Evolutionary conservation across 2,329 filamentous ascomycete genomes (phyloP).

Genomic region (Monilinia polystroma): DNA sequence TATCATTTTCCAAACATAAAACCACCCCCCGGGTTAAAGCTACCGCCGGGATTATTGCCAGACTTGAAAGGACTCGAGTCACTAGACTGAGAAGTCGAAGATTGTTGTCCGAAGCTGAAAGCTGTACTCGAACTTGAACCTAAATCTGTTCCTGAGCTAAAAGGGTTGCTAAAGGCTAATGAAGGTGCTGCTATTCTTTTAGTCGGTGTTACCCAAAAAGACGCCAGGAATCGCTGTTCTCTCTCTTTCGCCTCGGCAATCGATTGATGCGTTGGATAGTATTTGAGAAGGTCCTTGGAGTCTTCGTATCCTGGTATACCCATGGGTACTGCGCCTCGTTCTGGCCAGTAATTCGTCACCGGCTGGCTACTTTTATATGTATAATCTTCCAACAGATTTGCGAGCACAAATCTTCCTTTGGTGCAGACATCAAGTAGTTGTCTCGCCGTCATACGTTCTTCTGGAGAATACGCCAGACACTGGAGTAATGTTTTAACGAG

Average conservation of each 20-base stretch:
- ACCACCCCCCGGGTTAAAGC: not conserved
- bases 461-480: slow-evolving; percentile 4
- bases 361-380: not conserved
- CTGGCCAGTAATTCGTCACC: slow-evolving; percentile 4
- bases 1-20: not conserved
- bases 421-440: not conserved
- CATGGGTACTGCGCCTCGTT: not conserved
- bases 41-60: too few relatives aligned
- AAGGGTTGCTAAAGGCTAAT: not conserved
- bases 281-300: not conserved
- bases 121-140: not conserved
- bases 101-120: not conserved
- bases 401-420: not conserved
- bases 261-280: not conserved
- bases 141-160: not conserved
- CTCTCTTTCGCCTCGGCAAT: not conserved
- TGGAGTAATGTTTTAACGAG: not conserved
- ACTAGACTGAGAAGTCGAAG: not conserved
- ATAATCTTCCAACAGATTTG: not conserved
- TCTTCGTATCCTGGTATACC: not conserved
- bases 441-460: not conserved
- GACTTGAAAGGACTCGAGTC: not conserved
- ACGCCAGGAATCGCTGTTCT: not conserved
- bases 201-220: not conserved
- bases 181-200: not conserved